phyloP scores from a whole-genome alignment of 208 protist genomes.

The Leishmania lainsoni region DNA sequence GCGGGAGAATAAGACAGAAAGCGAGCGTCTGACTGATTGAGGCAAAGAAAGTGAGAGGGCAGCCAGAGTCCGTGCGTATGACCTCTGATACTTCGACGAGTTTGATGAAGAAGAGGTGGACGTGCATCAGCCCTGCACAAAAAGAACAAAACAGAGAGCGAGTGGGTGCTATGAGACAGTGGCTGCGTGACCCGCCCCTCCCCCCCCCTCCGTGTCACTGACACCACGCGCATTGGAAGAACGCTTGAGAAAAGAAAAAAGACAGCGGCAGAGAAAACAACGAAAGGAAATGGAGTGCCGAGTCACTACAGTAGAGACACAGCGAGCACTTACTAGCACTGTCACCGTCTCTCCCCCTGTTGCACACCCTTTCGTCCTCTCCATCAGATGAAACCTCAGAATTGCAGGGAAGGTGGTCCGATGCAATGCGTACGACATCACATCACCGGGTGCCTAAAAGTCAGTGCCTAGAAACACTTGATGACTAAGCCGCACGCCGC shows the following conservation, averaged over 20 bases:
- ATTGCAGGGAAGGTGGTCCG: neutral
- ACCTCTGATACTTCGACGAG: neutral
- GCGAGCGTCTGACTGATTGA: too few species aligned
- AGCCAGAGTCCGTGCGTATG: neutral
- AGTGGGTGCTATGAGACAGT: neutral
- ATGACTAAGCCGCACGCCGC: constrained; percentile 32
- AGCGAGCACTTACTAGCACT: neutral
- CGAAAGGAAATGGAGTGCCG: neutral
- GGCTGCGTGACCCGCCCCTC: neutral
- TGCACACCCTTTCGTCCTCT: neutral
- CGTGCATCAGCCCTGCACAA: neutral
- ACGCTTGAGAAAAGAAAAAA: neutral
- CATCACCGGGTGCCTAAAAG: neutral
- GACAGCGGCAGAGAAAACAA: too few species aligned
- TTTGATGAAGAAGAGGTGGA: neutral
- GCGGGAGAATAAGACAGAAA: neutral
- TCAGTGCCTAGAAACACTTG: constrained; percentile 24
- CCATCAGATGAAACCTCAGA: neutral
- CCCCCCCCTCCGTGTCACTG: neutral
- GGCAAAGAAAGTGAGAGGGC: neutral
- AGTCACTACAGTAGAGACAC: neutral
- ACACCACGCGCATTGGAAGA: neutral
- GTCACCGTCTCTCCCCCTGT: neutral
- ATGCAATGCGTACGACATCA: neutral
- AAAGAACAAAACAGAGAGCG: neutral